Conservation (phyloP, 148 eudicot genomes). For the Rhododendron kiyosumense region DNA sequence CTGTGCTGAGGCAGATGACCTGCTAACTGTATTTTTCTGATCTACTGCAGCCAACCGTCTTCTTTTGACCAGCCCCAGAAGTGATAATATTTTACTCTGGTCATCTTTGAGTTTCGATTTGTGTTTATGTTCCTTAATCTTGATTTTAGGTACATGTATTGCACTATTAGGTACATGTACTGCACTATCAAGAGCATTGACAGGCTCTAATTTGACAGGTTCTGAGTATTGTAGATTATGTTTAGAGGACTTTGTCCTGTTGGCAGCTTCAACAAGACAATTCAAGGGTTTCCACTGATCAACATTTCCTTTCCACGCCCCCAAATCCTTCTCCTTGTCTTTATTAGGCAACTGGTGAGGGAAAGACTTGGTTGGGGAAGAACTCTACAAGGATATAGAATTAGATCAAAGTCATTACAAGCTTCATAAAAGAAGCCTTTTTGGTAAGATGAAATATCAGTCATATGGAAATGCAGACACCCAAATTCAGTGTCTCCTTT, state of each 20-base stretch:
- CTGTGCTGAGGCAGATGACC: slow-evolving; percentile 4
- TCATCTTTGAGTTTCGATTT: slow-evolving; percentile 32
- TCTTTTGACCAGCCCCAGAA: slow-evolving; percentile 39
- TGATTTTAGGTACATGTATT: slow-evolving; percentile 9
- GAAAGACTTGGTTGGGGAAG: slow-evolving; percentile 35
- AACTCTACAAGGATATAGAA: slow-evolving; percentile 25
- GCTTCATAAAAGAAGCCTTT: neutral
- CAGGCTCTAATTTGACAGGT: slow-evolving; percentile 33
- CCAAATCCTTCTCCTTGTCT: slow-evolving; percentile 22
- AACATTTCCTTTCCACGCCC: slow-evolving; percentile 37
- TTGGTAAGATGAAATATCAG: neutral
- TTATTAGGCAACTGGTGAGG: slow-evolving; percentile 27
- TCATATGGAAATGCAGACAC: neutral
- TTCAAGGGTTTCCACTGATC: slow-evolving; percentile 74
- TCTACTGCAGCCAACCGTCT: slow-evolving; percentile 41
- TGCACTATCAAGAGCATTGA: slow-evolving; percentile 27
- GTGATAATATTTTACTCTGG: slow-evolving; percentile 20
- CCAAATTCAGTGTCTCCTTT: slow-evolving; percentile 9
- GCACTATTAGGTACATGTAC: neutral
- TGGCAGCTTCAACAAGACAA: slow-evolving; percentile 74
- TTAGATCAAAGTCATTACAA: neutral
- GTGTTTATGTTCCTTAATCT: slow-evolving; percentile 32
- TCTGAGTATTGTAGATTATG: slow-evolving; percentile 35
- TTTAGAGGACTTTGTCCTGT: slow-evolving; percentile 55
- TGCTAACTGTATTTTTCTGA: slow-evolving; percentile 28